Percentiles rank a stretch among this genome's conserved stretches.
phyloP scores from a whole-genome alignment of 192 early-diverging fungal species.

The Coemansia sp. region DNA sequence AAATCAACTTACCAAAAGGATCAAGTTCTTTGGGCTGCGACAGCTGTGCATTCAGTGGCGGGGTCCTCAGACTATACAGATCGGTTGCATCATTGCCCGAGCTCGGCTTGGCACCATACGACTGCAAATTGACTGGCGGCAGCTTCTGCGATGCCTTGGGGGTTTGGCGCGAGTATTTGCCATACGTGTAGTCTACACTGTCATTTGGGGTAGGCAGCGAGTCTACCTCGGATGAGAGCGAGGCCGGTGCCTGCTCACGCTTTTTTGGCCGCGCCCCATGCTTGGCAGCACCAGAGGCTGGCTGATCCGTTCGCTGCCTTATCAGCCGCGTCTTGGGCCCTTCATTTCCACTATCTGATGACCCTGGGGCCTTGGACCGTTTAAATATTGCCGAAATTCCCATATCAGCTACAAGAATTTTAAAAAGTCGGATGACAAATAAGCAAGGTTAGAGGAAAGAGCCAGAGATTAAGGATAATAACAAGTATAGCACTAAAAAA shows the following conservation, averaged over 20 bases:
- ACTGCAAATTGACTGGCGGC: not conserved
- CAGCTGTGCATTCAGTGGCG: conserved; percentile 19
- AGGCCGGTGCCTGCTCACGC: not conserved
- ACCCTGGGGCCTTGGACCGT: conserved; percentile 23
- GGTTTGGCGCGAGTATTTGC: not conserved
- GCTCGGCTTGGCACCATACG: not conserved
- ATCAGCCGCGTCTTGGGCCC: conserved; percentile 19
- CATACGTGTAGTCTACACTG: conserved; percentile 21
- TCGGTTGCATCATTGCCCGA: conserved; percentile 16
- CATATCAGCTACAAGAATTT: conserved; percentile 18
- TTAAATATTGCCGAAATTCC: conserved; percentile 53
- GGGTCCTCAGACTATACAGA: conserved; percentile 29
- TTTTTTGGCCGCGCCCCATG: not conserved
- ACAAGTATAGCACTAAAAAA: too few relatives aligned
- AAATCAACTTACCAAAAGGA: conserved; percentile 47
- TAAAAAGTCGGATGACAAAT: not conserved
- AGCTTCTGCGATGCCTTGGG: not conserved
- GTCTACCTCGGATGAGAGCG: conserved; percentile 13
- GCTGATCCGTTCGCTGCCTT: conserved; percentile 9
- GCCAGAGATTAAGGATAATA: not conserved
- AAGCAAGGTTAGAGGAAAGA: not conserved
- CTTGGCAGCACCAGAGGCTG: not conserved
- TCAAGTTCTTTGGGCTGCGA: conserved; percentile 29
- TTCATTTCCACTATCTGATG: conserved; percentile 4
- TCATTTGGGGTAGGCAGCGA: conserved; percentile 31